Percentiles rank a stretch among this genome's conserved stretches.
phyloP scores from a whole-genome alignment of 2,329 filamentous ascomycete species.

The Fusarium acutatum region DNA sequence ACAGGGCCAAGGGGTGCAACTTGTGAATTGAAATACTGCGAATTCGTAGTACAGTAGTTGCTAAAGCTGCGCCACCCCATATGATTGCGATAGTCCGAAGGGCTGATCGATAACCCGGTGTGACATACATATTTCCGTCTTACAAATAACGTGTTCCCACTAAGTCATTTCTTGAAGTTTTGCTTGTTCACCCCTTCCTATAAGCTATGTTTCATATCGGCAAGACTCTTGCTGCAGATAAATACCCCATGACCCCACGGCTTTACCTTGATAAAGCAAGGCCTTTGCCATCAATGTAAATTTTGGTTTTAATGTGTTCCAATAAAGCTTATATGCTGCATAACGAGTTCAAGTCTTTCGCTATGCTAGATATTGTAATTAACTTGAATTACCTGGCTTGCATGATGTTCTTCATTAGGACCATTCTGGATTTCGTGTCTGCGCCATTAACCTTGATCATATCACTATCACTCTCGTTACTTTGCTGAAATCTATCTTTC shows the following conservation, averaged over 20 bases:
- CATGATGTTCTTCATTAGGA: not conserved
- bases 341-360: not conserved
- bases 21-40: not conserved
- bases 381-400: no score
- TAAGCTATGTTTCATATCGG: not conserved
- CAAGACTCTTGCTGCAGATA: not conserved
- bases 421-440: not conserved
- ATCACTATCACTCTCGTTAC: not conserved
- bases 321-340: not conserved
- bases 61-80: not conserved
- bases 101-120: not conserved
- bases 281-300: not conserved
- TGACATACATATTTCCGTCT: not conserved
- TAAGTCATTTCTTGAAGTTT: not conserved
- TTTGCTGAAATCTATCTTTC: not conserved
- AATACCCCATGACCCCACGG: not conserved
- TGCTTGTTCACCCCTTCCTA: not conserved
- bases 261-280: not conserved
- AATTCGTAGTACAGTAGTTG: not conserved
- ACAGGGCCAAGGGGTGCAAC: not conserved
- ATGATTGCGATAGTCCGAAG: not conserved
- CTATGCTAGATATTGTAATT: not conserved
- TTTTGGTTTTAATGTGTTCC: not conserved
- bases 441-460: not conserved
- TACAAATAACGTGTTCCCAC: not conserved